phyloP scores from a whole-genome alignment of 106 monocot genomes.

The Dioscorea dumetorum region DNA sequence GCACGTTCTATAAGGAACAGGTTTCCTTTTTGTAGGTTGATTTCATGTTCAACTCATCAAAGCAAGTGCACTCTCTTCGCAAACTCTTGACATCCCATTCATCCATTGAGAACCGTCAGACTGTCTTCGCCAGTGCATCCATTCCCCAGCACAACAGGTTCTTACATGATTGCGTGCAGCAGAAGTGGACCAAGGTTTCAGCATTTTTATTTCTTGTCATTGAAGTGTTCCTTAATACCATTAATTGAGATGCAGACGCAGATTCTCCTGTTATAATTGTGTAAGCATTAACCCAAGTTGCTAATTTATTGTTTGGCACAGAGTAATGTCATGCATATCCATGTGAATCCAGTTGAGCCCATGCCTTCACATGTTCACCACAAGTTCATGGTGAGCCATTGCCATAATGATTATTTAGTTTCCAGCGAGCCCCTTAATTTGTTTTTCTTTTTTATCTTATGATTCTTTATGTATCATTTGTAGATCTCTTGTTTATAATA shows the following conservation, averaged over 20 bases:
- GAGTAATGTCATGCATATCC: conserved; percentile 85
- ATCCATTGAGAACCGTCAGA: conserved; percentile 56
- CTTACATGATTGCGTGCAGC: conserved; percentile 74
- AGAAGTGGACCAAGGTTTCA: conserved; percentile 96
- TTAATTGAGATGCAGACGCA: no score
- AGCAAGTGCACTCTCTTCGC: conserved; percentile 68
- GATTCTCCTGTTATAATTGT: no score
- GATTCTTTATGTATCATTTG: no score
- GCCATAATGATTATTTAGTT: no score
- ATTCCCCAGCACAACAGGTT: conserved; percentile 95
- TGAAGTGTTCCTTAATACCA: not conserved
- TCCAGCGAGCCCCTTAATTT: no score
- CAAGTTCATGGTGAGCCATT: conserved; percentile 69
- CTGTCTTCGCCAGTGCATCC: conserved; percentile 87
- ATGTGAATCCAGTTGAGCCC: conserved; percentile 81
- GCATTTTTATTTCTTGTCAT: not conserved
- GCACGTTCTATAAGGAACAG: no score
- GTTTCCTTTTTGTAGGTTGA: conserved; percentile 49
- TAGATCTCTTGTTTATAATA: no score
- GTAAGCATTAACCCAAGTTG: no score
- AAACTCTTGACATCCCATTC: conserved; percentile 76
- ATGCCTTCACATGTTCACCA: conserved; percentile 72
- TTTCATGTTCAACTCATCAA: conserved; percentile 76
- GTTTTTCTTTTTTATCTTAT: no score
- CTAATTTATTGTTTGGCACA: conserved; percentile 17